Base-by-base conservation (phyloP, 2,329 filamentous ascomycete species). In the Graphilbum sp. region DNA sequence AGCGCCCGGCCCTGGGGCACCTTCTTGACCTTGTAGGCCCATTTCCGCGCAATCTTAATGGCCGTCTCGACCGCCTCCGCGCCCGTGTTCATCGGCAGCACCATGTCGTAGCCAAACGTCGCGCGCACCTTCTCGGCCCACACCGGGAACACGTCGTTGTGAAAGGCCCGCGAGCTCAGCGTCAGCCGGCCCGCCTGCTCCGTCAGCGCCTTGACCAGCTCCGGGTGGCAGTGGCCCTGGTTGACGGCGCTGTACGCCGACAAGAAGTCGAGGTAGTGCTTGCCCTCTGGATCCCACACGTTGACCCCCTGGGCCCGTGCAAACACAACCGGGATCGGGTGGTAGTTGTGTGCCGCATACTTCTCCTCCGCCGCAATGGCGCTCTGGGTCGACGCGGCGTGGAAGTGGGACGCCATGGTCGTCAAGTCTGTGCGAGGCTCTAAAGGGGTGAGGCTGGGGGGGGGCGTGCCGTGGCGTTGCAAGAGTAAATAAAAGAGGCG, bases 221-320 rank as follows among this genome's bases (percentile, higher is more conserved):
- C 87, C 5, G 90, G 90, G 63, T 98, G 88, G 62, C 88, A 96
- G 61, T 98, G 88, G 45, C 88, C 88, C 62, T 96, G 88, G 66
- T 96, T 96, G 55, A 96, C 86, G 44, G 90, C 90, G 49, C 83
- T 92, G 69, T 98, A 98, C 47, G 90, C 90, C 34, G 88, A 96
- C 47, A 98, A 75, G 63, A 95, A 98, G 64, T 98, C 90, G 51
- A 96, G 76, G 61, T 98, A 96, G 58, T 94, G 79, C 50, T 78
- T 82, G 54, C 83, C 86, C 65, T 98, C 90, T 16, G 90, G 90
- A 55, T 98, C 90, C 88, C 90, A 98, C 41, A 96, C 90, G 43
- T 81, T 78, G 53, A 80, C 79, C 35, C 88, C 90, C 50, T 78
- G 72, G 32, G 86, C 90, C 47, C 76, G 75, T 40, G 88, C 70